A percentile compares a stretch with the other conserved stretches of the same genome.
Evolutionary conservation across 2,329 filamentous ascomycete species (phyloP).

Genomic region (Conoideocrella luteorostrata): DNA sequence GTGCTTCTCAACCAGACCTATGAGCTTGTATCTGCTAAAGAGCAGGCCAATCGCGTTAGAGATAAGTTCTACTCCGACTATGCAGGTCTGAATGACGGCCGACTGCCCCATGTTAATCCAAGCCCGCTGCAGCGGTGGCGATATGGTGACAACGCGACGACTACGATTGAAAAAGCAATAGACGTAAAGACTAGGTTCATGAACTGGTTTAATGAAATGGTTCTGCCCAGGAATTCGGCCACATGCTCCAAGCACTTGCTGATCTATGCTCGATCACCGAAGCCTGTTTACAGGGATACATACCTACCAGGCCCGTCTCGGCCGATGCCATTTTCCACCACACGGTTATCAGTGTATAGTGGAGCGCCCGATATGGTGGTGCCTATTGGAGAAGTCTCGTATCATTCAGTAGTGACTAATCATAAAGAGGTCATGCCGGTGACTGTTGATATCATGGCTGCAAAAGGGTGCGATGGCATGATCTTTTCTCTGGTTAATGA

Average conservation of each 20-base stretch:
- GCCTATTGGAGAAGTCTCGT: constrained; percentile 33
- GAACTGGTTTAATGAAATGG: constrained; percentile 37
- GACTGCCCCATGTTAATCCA: constrained; percentile 29
- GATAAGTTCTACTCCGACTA: constrained; percentile 29
- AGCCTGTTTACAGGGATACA: constrained; percentile 21
- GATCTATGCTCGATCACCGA: constrained; percentile 34
- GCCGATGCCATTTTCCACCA: constrained; percentile 38
- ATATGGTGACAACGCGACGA: constrained; percentile 23
- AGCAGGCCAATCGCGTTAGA: constrained; percentile 27
- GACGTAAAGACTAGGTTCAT: constrained; percentile 44
- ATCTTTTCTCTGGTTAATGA: constrained; percentile 47
- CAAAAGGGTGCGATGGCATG: constrained; percentile 55
- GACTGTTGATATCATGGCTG: constrained; percentile 49
- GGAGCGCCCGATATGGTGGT: constrained; percentile 36
- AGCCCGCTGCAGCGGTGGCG: constrained; percentile 28
- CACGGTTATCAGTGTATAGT: constrained; percentile 26
- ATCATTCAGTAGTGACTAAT: constrained; percentile 31
- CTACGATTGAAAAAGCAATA: constrained; percentile 31
- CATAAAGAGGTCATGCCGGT: constrained; percentile 49
- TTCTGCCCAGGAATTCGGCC: constrained; percentile 25
- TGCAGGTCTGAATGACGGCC: constrained; percentile 24
- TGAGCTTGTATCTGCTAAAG: constrained; percentile 27
- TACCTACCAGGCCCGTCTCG: constrained; percentile 33
- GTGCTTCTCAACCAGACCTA: constrained; percentile 27
- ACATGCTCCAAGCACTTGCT: constrained; percentile 43